A percentile compares a stretch with the other conserved stretches of the same genome.
These are phyloP conservation scores for Pleurotus eryngii DNA, from an alignment of 768 basidiomycete genomes.

Conservation along the genomic window DNA sequence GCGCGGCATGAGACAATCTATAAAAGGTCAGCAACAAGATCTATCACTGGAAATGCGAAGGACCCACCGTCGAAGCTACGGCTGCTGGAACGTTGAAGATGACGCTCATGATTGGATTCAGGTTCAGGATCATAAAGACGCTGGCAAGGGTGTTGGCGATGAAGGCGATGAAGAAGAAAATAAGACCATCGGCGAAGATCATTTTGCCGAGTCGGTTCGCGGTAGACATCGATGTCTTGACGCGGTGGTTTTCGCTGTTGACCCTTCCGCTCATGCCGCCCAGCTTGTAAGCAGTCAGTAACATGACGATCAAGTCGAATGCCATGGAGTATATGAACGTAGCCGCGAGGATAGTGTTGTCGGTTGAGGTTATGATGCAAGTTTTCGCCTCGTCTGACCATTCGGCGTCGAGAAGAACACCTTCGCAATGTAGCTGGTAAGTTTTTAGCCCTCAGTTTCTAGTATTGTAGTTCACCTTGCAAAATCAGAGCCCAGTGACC, in stretches of 20 bases:
- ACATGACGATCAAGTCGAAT: slow-evolving; percentile 62
- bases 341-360: slow-evolving; percentile 61
- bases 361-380: slow-evolving; percentile 57
- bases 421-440: slow-evolving; percentile 23
- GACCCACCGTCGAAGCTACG: slow-evolving; percentile 59
- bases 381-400: slow-evolving; percentile 42
- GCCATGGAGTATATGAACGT: slow-evolving; percentile 78
- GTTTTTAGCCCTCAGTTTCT: too few species aligned
- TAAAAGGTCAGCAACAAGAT: not conserved
- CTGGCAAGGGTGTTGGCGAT: slow-evolving; percentile 41
- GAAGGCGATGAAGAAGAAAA: slow-evolving; percentile 76
- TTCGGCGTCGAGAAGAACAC: slow-evolving; percentile 51
- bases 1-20: slow-evolving; percentile 30
- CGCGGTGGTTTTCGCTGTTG: slow-evolving; percentile 5
- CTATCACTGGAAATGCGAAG: not conserved
- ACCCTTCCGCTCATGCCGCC: slow-evolving; percentile 18
- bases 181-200: slow-evolving; percentile 72
- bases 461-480: slow-evolving; percentile 40
- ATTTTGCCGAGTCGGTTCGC: slow-evolving; percentile 52
- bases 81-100: slow-evolving; percentile 73
- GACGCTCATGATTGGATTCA: slow-evolving; percentile 70
- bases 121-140: slow-evolving; percentile 65
- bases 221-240: slow-evolving; percentile 18
- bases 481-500: slow-evolving; percentile 72
- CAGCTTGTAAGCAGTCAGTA: slow-evolving; percentile 60